Base-by-base conservation (phyloP, 2,329 filamentous ascomycete genomes). In the Esteya vermicola region DNA sequence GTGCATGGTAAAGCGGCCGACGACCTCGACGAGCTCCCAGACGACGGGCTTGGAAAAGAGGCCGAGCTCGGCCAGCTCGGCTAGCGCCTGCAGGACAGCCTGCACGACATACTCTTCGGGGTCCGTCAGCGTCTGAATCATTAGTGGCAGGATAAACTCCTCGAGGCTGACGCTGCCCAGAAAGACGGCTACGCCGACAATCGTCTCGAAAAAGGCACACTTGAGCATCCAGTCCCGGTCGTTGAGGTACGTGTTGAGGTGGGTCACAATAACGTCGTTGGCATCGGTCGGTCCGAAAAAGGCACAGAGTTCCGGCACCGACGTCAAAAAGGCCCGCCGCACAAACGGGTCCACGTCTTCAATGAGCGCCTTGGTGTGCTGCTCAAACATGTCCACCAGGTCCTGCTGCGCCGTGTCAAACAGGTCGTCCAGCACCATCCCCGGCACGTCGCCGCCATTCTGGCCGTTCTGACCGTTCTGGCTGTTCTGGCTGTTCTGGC, bases 201-300 rank as follows among this genome's bases (percentile, higher is more conserved):
- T 85, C 0, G 86, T 85, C 53, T 94, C 88, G 52, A 98, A 95
- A 55, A 96, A 96, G 3, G 89, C 86, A 51, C 86, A 95, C 57
- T 94, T 95, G 25, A 98, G 64, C 56, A 85, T 85, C 91, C 91
- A 98, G 55, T 98, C 88, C 32, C 81, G 77, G 51, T 96, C 91
- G 49, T 98, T 98, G 9, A 98, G 63, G 52, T 98, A 98, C 0
- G 91, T 98, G 54, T 96, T 96, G 22, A 98, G 66, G 60, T 98
- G 91, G 25, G 86, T 93, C 19, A 98, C 65, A 14, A 98, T 78
- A n/a, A 98, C 85, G 54, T 98, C 91, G 55, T 93, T 95, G 1
- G 89, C 82, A 52, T 86, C 81, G n/a, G 79, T 72, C 45, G 83
- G 88, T 4, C 85, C 86, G 49, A 98, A 96, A 58, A 98, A 96